Base-by-base conservation (phyloP, 768 basidiomycete species). In the Boletellus sp. region DNA sequence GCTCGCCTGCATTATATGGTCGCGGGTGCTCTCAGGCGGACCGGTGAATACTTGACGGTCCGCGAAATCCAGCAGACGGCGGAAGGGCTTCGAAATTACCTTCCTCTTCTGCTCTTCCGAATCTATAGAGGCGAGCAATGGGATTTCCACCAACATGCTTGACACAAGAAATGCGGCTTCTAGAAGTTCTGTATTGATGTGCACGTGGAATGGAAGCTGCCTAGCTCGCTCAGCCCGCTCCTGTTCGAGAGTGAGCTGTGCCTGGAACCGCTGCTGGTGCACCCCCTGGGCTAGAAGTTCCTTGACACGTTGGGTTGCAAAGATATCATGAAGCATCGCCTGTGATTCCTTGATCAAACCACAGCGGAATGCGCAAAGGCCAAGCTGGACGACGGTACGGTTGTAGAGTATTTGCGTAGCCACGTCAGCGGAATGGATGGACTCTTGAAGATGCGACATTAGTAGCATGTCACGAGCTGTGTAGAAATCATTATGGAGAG, bases 1-100 rank as follows among this genome's bases (percentile, higher is more conserved):
- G 71, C 89, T 91, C 2, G 96, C 96, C 69, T 98, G 95, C 90
- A 98, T 96, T 69, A 99, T 95, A 66, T 98, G 96, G 63, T 99
- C 96, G 31, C 96, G 78, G 28, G 95, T 98, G 62, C 90, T 97
- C 71, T 99, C 96, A n/a, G 94, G 93, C 2, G 94, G 94, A 2
- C 94, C 96, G 20, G 93, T 94, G 70, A 99, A 99, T 11, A 96
- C 87, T 72, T 98, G 96, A 24, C 93, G 83, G 61, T 98, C 96
- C 1, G 95, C 94, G 63, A 96, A 94, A 70, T 99, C 96, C 45
- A 99, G 75, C 53, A 97, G 72, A 39, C 95, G 81, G 33, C 94
- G 83, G 83, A 98, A 99, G 22, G 94, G 91, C 67, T 97, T 94
- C n/a, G 91, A 94, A 51, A 95, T 90, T 2, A 84, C 80, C 71